Conservation (phyloP, 306 rosid species). For the Biancaea sappan region DNA sequence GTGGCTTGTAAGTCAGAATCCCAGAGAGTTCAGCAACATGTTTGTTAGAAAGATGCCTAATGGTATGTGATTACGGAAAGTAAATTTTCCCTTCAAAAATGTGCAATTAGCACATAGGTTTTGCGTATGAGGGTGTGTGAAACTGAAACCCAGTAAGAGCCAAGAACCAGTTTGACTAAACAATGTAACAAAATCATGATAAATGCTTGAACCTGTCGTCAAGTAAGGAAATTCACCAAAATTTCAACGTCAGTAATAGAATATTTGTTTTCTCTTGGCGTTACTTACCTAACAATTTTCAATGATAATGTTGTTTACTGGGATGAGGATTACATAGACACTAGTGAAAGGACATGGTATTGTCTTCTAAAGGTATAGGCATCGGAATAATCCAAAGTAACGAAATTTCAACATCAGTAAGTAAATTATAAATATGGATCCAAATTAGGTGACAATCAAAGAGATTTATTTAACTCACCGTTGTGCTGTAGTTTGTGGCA, state of each 20-base stretch:
- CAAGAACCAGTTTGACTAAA: neutral
- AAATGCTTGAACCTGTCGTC: neutral
- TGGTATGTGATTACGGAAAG: no score
- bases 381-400: neutral
- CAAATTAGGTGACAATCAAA: neutral
- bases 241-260: neutral
- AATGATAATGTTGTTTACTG: conserved; percentile 52
- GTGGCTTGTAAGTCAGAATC: no score
- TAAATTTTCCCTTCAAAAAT: no score
- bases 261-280: neutral
- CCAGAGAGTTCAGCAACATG: no score
- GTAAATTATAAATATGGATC: neutral
- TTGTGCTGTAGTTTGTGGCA: conserved; percentile 48
- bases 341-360: conserved; percentile 47
- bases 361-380: conserved; percentile 29
- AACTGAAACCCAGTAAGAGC: neutral
- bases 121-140: no score
- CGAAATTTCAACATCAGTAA: neutral
- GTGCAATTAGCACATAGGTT: no score
- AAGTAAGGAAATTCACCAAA: neutral
- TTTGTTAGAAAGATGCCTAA: no score
- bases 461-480: conserved; percentile 21
- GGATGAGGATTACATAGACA: conserved; percentile 45
- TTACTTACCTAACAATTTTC: conserved; percentile 36
- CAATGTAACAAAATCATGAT: neutral